Percentiles rank a stretch among this genome's conserved stretches.
These are phyloP conservation scores for Suillus occidentalis DNA, from an alignment of 768 basidiomycete species.

Conservation along the genomic window DNA sequence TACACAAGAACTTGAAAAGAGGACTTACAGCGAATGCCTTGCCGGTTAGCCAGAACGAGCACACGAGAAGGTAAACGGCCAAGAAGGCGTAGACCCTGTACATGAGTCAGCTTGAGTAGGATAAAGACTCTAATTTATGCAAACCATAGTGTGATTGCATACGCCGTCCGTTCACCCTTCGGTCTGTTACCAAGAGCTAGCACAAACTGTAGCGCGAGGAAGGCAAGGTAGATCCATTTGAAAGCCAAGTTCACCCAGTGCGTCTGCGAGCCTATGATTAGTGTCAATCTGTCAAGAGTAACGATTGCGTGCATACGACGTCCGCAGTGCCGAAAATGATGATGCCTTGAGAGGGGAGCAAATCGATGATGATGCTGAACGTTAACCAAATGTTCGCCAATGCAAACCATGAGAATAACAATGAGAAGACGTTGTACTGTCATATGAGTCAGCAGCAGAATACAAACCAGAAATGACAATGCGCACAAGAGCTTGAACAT, in stretches of 20 bases:
- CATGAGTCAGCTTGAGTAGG: slow-evolving; percentile 10
- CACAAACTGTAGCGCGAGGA: slow-evolving; percentile 81
- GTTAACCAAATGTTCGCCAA: slow-evolving; percentile 92
- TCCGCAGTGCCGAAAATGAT: slow-evolving; percentile 69
- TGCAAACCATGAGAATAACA: slow-evolving; percentile 93
- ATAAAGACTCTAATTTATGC: neutral
- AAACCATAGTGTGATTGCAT: slow-evolving; percentile 70
- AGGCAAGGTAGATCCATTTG: slow-evolving; percentile 85
- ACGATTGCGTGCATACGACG: slow-evolving; percentile 51
- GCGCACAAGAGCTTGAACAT: slow-evolving; percentile 85
- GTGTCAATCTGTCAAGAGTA: neutral
- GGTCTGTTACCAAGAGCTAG: slow-evolving; percentile 80
- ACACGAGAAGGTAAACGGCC: slow-evolving; percentile 80
- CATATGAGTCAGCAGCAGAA: slow-evolving; percentile 5
- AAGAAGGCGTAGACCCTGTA: slow-evolving; percentile 83
- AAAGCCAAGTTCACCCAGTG: slow-evolving; percentile 83
- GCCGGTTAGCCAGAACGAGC: slow-evolving; percentile 82
- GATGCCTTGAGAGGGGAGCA: slow-evolving; percentile 58
- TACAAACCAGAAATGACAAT: slow-evolving; percentile 2
- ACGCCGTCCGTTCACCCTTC: slow-evolving; percentile 80
- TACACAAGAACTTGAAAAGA: neutral
- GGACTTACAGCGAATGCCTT: slow-evolving; percentile 69
- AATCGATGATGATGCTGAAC: slow-evolving; percentile 93
- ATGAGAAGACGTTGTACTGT: slow-evolving; percentile 83
- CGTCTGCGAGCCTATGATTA: slow-evolving; percentile 49